phyloP scores from a whole-genome alignment of 257 asterid genomes.

The Ajuga chamaepitys region DNA sequence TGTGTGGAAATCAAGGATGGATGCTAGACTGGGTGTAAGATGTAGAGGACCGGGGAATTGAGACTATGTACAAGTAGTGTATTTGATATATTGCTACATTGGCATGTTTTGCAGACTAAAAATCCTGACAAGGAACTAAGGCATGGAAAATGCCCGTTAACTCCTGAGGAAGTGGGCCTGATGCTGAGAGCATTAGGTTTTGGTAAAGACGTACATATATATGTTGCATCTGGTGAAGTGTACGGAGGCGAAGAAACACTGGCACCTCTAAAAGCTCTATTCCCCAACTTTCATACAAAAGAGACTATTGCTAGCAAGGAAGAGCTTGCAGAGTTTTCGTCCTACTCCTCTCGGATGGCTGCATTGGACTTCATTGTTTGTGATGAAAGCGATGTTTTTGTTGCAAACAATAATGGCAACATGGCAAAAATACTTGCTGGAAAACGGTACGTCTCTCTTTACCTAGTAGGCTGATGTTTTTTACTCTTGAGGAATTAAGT shows the following conservation, averaged over 20 bases:
- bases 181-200: slow-evolving; percentile 75
- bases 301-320: slow-evolving; percentile 57
- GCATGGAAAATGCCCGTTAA: slow-evolving; percentile 67
- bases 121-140: slow-evolving; percentile 61
- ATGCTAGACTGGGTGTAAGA: too few species aligned
- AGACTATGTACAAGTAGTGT: not conserved
- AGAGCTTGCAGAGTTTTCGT: slow-evolving; percentile 48
- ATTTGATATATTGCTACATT: not conserved
- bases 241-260: slow-evolving; percentile 64
- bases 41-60: too few species aligned
- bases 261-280: slow-evolving; percentile 60
- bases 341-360: slow-evolving; percentile 79
- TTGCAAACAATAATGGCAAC: slow-evolving; percentile 74
- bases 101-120: slow-evolving; percentile 30
- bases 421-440: slow-evolving; percentile 80
- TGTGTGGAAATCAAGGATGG: too few species aligned
- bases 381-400: slow-evolving; percentile 72
- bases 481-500: not conserved
- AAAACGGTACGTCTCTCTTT: slow-evolving; percentile 31
- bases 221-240: slow-evolving; percentile 74
- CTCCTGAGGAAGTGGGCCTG: slow-evolving; percentile 73
- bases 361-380: slow-evolving; percentile 74
- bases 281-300: slow-evolving; percentile 66
- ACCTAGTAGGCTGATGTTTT: not conserved
- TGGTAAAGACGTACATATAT: slow-evolving; percentile 58